phyloP scores from a whole-genome alignment of 2,329 filamentous ascomycete genomes.

The Escovopsis sp. region DNA sequence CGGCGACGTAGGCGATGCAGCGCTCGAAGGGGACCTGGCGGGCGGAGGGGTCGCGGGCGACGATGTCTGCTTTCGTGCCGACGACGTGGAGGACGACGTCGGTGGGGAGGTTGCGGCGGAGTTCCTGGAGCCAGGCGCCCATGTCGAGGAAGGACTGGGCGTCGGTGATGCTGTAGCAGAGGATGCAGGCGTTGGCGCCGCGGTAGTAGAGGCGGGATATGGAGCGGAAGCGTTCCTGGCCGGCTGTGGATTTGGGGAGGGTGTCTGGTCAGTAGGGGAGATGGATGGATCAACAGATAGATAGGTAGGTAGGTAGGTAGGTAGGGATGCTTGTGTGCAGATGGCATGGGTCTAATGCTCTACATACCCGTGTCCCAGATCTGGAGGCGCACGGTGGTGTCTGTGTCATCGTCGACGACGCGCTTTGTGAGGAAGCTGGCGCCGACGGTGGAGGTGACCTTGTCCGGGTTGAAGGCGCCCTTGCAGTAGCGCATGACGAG shows the following conservation, averaged over 20 bases:
- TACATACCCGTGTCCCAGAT: constrained; percentile 80
- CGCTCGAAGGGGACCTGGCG: constrained; percentile 86
- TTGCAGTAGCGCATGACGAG: constrained; percentile 65
- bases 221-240: constrained; percentile 87
- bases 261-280: constrained; percentile 6
- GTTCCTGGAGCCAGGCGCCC: constrained; percentile 78
- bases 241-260: constrained; percentile 35
- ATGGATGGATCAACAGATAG: constrained; percentile 2
- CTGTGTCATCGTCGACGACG: constrained; percentile 68
- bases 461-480: constrained; percentile 51
- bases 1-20: constrained; percentile 89
- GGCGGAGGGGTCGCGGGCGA: constrained; percentile 63
- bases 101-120: constrained; percentile 61
- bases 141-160: constrained; percentile 78
- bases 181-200: constrained; percentile 81
- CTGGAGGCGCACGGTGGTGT: constrained; percentile 78
- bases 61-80: constrained; percentile 84
- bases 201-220: constrained; percentile 95
- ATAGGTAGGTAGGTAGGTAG: background rate
- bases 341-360: too few species aligned
- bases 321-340: too few species aligned
- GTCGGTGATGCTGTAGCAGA: constrained; percentile 91
- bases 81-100: constrained; percentile 89
- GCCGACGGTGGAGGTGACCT: constrained; percentile 58
- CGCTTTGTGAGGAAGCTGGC: constrained; percentile 69